Evolutionary conservation across 495 filamentous ascomycete genomes (phyloP).

Genomic region (Bathelium albidoporum): DNA sequence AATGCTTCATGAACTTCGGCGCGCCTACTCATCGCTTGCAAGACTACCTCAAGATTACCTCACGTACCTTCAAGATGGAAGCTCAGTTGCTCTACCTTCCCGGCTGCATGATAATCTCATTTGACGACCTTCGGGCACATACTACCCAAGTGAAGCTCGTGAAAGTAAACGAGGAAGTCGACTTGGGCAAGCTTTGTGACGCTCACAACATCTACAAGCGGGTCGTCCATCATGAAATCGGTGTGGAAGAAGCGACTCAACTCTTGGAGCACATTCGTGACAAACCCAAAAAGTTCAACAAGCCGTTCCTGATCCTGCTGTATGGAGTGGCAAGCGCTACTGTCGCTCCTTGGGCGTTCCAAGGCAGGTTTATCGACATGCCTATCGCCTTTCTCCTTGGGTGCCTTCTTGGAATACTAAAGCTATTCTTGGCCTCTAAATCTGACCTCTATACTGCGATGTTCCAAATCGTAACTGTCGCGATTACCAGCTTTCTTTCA

Average conservation of each 20-base stretch:
- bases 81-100: conserved; percentile 11
- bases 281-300: not conserved
- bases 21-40: conserved; percentile 14
- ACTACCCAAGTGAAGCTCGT: conserved; percentile 7
- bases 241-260: not conserved
- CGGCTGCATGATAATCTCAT: conserved; percentile 11
- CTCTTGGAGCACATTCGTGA: not conserved
- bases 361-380: conserved; percentile 8
- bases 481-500: conserved; percentile 2
- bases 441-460: conserved; percentile 4
- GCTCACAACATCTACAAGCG: conserved; percentile 7
- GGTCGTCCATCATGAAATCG: conserved; percentile 8
- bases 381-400: conserved; percentile 10
- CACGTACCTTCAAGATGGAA: conserved; percentile 4
- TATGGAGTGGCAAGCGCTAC: conserved; percentile 8
- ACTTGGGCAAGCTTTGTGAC: conserved; percentile 7
- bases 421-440: not conserved
- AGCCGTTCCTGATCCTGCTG: conserved; percentile 2
- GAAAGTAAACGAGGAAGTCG: not conserved
- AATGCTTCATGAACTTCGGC: conserved; percentile 6
- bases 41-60: not conserved
- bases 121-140: conserved; percentile 8
- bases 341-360: conserved; percentile 7
- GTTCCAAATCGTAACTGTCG: conserved; percentile 6
- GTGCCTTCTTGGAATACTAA: conserved; percentile 6